These are phyloP conservation scores for barley (Hordeum vulgare) DNA, from an alignment of 176 grass and related monocot species.

Conservation along the genomic window DNA sequence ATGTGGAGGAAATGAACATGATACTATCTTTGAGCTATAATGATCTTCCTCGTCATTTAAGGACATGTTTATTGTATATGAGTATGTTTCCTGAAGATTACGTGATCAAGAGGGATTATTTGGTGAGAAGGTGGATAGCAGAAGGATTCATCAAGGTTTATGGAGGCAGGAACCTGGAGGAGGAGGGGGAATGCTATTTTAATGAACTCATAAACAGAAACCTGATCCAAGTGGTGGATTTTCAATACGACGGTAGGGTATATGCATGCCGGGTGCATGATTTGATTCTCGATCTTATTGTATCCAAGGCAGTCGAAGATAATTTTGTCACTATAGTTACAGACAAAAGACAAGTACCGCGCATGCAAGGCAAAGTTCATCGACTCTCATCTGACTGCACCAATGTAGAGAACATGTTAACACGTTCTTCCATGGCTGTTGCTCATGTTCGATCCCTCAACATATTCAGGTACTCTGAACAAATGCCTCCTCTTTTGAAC, in stretches of 20 bases:
- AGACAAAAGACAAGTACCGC: background rate
- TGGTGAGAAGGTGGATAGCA: constrained; percentile 48
- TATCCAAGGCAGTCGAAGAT: constrained; percentile 26
- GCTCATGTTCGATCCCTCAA: constrained; percentile 37
- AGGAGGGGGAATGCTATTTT: constrained; percentile 51
- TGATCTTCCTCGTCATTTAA: constrained; percentile 38
- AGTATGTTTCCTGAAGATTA: constrained; percentile 56
- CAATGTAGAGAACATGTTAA: background rate
- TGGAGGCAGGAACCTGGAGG: constrained; percentile 13
- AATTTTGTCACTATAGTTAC: constrained; percentile 27
- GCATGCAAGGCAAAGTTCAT: constrained; percentile 7
- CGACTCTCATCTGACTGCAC: constrained; percentile 21
- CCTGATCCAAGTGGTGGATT: constrained; percentile 29
- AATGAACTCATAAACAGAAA: constrained; percentile 65
- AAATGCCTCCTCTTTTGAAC: constrained; percentile 21
- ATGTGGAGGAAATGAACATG: constrained; percentile 37
- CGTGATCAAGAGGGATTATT: constrained; percentile 21
- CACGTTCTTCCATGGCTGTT: constrained; percentile 13
- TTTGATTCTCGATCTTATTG: constrained; percentile 44
- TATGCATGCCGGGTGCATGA: constrained; percentile 32
- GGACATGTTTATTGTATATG: constrained; percentile 44
- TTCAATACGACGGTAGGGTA: constrained; percentile 17
- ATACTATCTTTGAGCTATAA: constrained; percentile 49
- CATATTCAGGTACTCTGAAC: constrained; percentile 19
- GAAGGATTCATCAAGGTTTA: constrained; percentile 35